Percentiles rank a stretch among this genome's conserved stretches.
Conservation (phyloP, 139 green algal genomes). For the Micromonas pusilla region DNA sequence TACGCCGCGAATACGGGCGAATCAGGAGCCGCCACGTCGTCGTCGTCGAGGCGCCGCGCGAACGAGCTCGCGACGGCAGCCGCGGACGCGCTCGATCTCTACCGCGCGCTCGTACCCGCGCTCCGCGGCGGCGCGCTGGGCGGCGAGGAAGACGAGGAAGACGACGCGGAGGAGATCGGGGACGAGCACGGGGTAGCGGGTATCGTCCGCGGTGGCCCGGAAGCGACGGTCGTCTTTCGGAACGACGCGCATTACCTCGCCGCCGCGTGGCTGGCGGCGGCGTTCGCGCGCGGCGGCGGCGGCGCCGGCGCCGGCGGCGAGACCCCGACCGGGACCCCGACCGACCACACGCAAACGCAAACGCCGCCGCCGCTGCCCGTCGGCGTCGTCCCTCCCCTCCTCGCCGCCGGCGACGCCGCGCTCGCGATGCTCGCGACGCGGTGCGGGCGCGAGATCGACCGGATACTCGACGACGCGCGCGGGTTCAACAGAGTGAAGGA, state of each 20-base stretch:
- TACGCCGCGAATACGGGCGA: too few species aligned
- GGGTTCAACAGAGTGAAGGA: too few species aligned
- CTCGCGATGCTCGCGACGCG: background rate
- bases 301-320: background rate
- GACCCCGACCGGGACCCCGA: background rate
- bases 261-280: background rate
- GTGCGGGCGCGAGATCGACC: background rate
- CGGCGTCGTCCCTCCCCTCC: background rate
- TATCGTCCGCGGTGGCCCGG: too few species aligned
- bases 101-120: background rate
- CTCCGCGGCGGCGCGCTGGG: background rate
- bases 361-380: background rate
- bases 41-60: background rate
- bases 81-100: background rate
- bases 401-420: background rate
- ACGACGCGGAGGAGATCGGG: background rate
- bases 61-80: too few species aligned
- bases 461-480: too few species aligned
- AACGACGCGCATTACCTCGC: conserved; percentile 12
- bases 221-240: conserved; percentile 6
- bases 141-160: background rate
- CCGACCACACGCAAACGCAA: background rate
- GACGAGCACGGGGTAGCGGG: too few species aligned
- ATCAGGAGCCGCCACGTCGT: background rate
- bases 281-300: background rate